Percentiles rank a stretch among this genome's conserved stretches.
Evolutionary conservation across 768 basidiomycete species (phyloP).

Genomic region (Psilocybe sp.): DNA sequence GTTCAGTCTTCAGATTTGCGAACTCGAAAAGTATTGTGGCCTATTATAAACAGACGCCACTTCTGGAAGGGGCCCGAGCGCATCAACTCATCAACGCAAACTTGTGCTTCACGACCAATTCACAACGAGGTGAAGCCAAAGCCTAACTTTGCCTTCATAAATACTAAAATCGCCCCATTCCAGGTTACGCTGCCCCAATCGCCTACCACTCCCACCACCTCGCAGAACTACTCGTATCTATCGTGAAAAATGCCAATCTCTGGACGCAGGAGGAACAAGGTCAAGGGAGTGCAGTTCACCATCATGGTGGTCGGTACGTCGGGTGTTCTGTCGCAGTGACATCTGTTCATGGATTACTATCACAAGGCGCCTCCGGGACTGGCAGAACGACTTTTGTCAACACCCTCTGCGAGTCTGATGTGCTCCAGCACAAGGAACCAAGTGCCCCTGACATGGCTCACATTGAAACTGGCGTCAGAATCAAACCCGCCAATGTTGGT

Average conservation of each 20-base stretch:
- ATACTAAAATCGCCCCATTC: conserved; percentile 2
- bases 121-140: neutral
- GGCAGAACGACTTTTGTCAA: conserved; percentile 91
- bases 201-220: neutral
- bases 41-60: conserved; percentile 14
- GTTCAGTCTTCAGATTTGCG: too few species aligned
- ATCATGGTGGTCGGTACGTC: conserved; percentile 85
- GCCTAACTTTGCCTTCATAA: conserved; percentile 15
- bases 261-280: conserved; percentile 66
- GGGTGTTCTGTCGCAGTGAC: neutral
- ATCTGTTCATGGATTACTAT: conserved; percentile 5
- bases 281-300: conserved; percentile 89
- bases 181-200: conserved; percentile 9
- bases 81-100: conserved; percentile 13
- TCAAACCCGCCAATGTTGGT: conserved; percentile 84
- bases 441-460: conserved; percentile 71
- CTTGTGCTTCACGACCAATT: conserved; percentile 12
- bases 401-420: conserved; percentile 81
- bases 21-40: too few species aligned
- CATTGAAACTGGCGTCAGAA: conserved; percentile 71
- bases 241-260: conserved; percentile 39
- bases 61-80: conserved; percentile 18
- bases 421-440: conserved; percentile 64
- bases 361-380: conserved; percentile 79
- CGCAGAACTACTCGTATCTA: neutral